phyloP scores from a whole-genome alignment of 257 asterid genomes.

The Rhazya stricta region DNA sequence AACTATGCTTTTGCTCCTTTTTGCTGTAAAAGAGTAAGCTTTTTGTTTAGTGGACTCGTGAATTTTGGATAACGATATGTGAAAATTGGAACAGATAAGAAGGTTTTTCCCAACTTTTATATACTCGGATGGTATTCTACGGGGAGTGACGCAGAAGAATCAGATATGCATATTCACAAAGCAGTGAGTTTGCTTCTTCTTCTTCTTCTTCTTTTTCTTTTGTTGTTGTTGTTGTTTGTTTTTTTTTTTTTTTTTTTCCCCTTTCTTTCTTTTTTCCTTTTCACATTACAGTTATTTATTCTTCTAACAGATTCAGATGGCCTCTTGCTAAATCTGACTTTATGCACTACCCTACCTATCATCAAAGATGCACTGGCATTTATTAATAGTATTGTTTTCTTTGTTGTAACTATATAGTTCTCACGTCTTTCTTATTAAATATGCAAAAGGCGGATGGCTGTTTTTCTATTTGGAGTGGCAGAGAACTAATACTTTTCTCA shows the following conservation, averaged over 20 bases:
- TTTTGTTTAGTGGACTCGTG: not conserved
- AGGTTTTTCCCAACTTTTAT: constrained; percentile 87
- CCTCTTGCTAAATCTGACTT: not conserved
- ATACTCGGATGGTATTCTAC: constrained; percentile 95
- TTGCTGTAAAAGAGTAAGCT: not conserved
- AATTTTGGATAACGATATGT: not conserved
- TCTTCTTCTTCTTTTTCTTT: not conserved
- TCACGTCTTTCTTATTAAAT: not conserved
- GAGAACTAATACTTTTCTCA: not conserved
- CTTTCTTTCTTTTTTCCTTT: not conserved
- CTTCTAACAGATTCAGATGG: not conserved
- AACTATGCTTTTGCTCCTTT: not conserved
- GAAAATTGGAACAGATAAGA: constrained; percentile 61
- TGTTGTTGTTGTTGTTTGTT: too few relatives aligned
- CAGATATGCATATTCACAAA: constrained; percentile 89
- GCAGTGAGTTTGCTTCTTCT: constrained; percentile 52
- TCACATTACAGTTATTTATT: not conserved
- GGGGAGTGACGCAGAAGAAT: constrained; percentile 86
- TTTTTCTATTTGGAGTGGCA: not conserved
- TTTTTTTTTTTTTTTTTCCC: not conserved
- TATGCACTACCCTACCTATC: too few relatives aligned
- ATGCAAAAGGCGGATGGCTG: not conserved
- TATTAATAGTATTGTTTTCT: not conserved
- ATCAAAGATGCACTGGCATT: not conserved
- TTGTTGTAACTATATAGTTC: not conserved